Percentiles rank a stretch among this genome's conserved stretches.
phyloP scores from a whole-genome alignment of 805 yeast genomes.

The Debaryomyces hansenii region DNA sequence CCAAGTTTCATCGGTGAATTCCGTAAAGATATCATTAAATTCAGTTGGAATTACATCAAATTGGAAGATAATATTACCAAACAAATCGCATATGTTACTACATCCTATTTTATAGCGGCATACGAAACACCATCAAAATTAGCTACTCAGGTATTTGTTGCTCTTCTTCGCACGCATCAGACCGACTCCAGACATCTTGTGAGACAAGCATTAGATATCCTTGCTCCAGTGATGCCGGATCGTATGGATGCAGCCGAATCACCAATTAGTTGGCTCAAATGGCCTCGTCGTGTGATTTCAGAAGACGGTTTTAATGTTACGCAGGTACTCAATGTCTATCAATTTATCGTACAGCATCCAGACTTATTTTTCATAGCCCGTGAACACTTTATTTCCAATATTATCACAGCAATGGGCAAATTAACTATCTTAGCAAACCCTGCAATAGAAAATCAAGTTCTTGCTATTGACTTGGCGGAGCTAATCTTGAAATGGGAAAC shows the following conservation, averaged over 20 bases:
- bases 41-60: slow-evolving; percentile 91
- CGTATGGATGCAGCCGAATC: slow-evolving; percentile 58
- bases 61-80: slow-evolving; percentile 86
- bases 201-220: slow-evolving; percentile 78
- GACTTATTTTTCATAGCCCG: slow-evolving; percentile 82
- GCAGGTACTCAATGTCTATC: slow-evolving; percentile 85
- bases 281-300: slow-evolving; percentile 89
- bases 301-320: slow-evolving; percentile 87
- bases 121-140: slow-evolving; percentile 88
- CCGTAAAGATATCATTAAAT: slow-evolving; percentile 84
- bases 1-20: slow-evolving; percentile 58
- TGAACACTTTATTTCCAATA: slow-evolving; percentile 84
- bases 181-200: slow-evolving; percentile 82
- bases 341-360: slow-evolving; percentile 82
- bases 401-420: slow-evolving; percentile 90
- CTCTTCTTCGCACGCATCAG: slow-evolving; percentile 80
- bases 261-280: slow-evolving; percentile 77
- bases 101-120: slow-evolving; percentile 79
- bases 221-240: slow-evolving; percentile 83
- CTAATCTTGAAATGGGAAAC: slow-evolving; percentile 84
- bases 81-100: slow-evolving; percentile 89
- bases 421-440: slow-evolving; percentile 76
- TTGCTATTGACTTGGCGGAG: slow-evolving; percentile 90
- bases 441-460: slow-evolving; percentile 73
- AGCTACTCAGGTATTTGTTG: slow-evolving; percentile 90